Conservation (phyloP, 2,329 filamentous ascomycete genomes). For the Chrysoporthe puriensis region DNA sequence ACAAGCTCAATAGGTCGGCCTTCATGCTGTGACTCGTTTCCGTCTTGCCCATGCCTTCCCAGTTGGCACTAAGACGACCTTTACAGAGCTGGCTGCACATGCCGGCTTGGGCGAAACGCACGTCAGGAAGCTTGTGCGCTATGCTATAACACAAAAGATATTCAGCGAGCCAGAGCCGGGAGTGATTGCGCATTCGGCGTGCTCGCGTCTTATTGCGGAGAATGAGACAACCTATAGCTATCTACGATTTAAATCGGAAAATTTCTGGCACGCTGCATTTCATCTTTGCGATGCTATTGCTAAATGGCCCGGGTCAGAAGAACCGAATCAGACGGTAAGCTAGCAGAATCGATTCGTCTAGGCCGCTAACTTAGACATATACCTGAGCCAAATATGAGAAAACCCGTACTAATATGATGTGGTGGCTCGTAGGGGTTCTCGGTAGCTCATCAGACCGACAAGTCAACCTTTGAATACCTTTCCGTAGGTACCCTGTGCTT, state of each 20-base stretch:
- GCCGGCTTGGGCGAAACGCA: conserved; percentile 31
- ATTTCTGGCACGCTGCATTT: conserved; percentile 15
- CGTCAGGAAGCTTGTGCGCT: conserved; percentile 38
- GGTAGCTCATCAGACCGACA: conserved; percentile 9
- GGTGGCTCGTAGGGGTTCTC: conserved; percentile 4
- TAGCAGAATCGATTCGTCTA: not conserved
- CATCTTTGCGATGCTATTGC: conserved; percentile 15
- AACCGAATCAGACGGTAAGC: conserved; percentile 17
- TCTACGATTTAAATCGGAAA: conserved; percentile 8
- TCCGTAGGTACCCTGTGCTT: too few relatives aligned
- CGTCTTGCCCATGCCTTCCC: conserved; percentile 26
- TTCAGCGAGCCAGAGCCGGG: conserved; percentile 36
- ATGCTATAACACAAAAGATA: conserved; percentile 40
- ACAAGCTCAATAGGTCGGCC: not conserved
- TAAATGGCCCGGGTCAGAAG: conserved; percentile 16
- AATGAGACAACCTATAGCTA: conserved; percentile 9
- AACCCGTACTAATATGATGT: not conserved
- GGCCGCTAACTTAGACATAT: too few relatives aligned
- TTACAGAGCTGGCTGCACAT: conserved; percentile 23
- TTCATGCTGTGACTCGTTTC: conserved; percentile 25
- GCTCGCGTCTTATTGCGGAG: conserved; percentile 31
- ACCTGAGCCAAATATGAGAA: not conserved
- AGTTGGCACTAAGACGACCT: conserved; percentile 27
- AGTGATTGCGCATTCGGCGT: conserved; percentile 31
- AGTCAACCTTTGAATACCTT: conserved; percentile 12